Evolutionary conservation across 306 rosid species (phyloP).

Genomic region (Amphicarpaea edgeworthii): DNA sequence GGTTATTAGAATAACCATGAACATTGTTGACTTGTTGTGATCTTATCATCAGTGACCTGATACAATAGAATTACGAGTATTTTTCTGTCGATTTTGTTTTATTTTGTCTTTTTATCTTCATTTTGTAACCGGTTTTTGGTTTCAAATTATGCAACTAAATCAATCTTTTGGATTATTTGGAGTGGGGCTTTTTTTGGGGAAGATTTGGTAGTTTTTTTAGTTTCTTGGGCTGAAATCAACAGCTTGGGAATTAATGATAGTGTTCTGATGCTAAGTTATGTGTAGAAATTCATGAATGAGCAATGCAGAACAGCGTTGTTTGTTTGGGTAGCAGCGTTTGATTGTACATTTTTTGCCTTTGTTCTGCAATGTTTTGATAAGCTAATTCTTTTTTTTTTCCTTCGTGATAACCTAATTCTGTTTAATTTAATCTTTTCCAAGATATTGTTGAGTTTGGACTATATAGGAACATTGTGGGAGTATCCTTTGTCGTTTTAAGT

Average conservation of each 20-base stretch:
- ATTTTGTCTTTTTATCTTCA: neutral
- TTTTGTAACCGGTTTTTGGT: neutral
- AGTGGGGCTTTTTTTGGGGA: neutral
- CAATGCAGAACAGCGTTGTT: constrained; percentile 19
- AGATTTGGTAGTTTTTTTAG: neutral
- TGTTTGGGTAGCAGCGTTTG: constrained; percentile 8
- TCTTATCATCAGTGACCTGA: constrained; percentile 29
- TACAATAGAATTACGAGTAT: neutral
- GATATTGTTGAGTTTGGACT: no score
- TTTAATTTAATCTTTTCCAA: no score
- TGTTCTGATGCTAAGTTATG: neutral
- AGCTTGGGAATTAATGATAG: neutral
- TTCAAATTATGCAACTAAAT: constrained; percentile 9
- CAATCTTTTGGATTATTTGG: neutral
- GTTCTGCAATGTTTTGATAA: no score
- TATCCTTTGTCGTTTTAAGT: neutral
- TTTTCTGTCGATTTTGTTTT: constrained; percentile 25
- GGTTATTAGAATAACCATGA: no score
- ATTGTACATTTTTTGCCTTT: neutral
- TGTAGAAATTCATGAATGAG: neutral
- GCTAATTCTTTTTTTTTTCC: no score
- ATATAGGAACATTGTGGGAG: neutral
- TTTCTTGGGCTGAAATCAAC: constrained; percentile 43
- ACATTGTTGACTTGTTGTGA: no score
- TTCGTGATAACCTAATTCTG: no score